Evolutionary conservation across 2,329 filamentous ascomycete genomes (phyloP).

Genomic region (Pseudopyrenochaeta lycopersici): DNA sequence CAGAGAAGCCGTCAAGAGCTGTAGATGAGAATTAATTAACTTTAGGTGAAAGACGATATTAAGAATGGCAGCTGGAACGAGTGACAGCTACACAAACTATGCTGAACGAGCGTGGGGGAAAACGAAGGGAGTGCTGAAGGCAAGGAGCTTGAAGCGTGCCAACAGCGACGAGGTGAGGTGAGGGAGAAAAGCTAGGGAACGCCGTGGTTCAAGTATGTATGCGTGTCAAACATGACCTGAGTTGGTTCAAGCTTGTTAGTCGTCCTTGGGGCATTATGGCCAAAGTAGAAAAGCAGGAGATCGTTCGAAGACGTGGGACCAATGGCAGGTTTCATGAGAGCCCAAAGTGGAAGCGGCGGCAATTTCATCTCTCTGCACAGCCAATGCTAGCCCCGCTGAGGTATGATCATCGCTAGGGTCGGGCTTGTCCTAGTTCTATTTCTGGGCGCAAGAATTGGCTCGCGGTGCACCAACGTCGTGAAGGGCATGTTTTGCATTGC

Average conservation of each 20-base stretch:
- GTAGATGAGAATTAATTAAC: constrained; percentile 9
- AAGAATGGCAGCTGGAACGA: constrained; percentile 30
- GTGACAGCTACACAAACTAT: constrained; percentile 28
- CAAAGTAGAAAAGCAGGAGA: constrained; percentile 17
- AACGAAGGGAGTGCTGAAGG: constrained; percentile 32
- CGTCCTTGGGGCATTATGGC: constrained; percentile 13
- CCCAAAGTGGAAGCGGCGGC: constrained; percentile 31
- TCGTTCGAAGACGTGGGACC: constrained; percentile 16
- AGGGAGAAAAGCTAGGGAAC: constrained; percentile 19
- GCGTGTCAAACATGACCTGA: not conserved
- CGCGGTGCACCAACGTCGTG: constrained; percentile 1
- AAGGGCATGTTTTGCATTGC: constrained; percentile 14
- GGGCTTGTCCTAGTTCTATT: constrained; percentile 32
- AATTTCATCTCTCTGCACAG: constrained; percentile 33
- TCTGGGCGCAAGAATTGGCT: constrained; percentile 32
- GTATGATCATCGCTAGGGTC: constrained; percentile 33
- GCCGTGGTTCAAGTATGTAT: constrained; percentile 30
- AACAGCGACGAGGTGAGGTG: constrained; percentile 29
- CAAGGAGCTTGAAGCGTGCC: constrained; percentile 34
- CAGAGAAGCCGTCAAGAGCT: not conserved
- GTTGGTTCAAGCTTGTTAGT: constrained; percentile 21
- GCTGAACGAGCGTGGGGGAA: constrained; percentile 22
- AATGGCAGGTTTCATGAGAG: constrained; percentile 20
- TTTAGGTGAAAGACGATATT: constrained; percentile 3
- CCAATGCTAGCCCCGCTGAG: constrained; percentile 29